Percentiles rank a stretch among this genome's conserved stretches.
phyloP scores from a whole-genome alignment of 2,329 filamentous ascomycete genomes.

The Curvularia hawaiiensis region DNA sequence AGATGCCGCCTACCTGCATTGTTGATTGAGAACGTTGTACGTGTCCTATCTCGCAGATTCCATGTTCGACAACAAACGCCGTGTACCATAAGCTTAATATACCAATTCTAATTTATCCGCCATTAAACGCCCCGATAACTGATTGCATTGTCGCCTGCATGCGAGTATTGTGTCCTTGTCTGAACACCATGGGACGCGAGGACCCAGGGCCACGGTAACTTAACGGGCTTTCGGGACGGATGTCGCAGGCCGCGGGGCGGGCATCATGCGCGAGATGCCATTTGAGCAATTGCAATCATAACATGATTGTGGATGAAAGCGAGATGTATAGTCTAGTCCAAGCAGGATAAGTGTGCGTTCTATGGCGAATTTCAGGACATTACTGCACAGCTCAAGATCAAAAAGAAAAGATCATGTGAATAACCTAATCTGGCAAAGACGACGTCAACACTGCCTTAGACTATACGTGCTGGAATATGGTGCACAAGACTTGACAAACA shows the following conservation, averaged over 20 bases:
- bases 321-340: not conserved
- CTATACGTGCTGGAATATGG: not conserved
- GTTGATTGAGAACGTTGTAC: slow-evolving; percentile 13
- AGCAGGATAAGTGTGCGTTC: slow-evolving; percentile 2
- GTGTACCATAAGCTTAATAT: slow-evolving; percentile 18
- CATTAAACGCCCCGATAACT: slow-evolving; percentile 14
- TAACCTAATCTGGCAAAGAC: not conserved
- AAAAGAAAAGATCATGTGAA: not conserved
- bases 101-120: slow-evolving; percentile 12
- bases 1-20: slow-evolving; percentile 8
- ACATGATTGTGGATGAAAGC: slow-evolving; percentile 1
- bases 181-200: too few species aligned
- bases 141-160: slow-evolving; percentile 8
- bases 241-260: slow-evolving; percentile 12
- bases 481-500: not conserved
- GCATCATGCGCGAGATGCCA: slow-evolving; percentile 9
- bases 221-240: slow-evolving; percentile 17
- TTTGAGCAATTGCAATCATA: slow-evolving; percentile 4
- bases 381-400: not conserved
- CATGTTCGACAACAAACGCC: slow-evolving; percentile 11
- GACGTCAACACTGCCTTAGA: not conserved
- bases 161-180: slow-evolving; percentile 5
- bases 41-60: slow-evolving; percentile 8
- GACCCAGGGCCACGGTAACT: not conserved
- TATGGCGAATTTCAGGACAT: not conserved